Percentiles rank a stretch among this genome's conserved stretches.
These are phyloP conservation scores for Platanthera guangdongensis DNA, from an alignment of 106 monocot species.

Conservation along the genomic window DNA sequence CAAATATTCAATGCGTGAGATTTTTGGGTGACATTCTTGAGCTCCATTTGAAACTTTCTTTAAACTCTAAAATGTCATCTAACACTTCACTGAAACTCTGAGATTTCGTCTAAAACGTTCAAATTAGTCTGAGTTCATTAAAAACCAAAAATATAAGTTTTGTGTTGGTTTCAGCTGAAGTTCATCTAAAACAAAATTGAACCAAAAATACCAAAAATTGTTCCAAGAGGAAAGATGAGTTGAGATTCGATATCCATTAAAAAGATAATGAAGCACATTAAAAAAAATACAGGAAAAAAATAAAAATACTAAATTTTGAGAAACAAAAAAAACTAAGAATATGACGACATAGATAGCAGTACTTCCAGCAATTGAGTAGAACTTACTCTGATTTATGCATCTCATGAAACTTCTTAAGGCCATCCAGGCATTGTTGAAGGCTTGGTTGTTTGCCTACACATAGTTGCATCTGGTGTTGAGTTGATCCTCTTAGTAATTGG, in stretches of 20 bases:
- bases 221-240: background rate
- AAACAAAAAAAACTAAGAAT: background rate
- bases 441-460: conserved; percentile 44
- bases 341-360: conserved; percentile 1
- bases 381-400: conserved; percentile 54
- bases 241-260: background rate
- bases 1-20: no score
- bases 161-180: no score
- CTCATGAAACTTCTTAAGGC: conserved; percentile 30
- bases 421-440: conserved; percentile 41
- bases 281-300: background rate
- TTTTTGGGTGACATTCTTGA: no score
- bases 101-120: no score
- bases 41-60: no score
- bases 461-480: conserved; percentile 42
- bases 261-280: background rate
- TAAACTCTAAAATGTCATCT: no score
- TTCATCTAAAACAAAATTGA: no score
- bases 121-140: no score
- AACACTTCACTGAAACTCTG: no score
- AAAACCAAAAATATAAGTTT: no score
- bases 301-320: background rate
- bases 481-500: conserved; percentile 43
- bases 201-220: no score
- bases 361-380: background rate